phyloP scores from a whole-genome alignment of 2,329 filamentous ascomycete genomes.

The Leptographium galeiforme region DNA sequence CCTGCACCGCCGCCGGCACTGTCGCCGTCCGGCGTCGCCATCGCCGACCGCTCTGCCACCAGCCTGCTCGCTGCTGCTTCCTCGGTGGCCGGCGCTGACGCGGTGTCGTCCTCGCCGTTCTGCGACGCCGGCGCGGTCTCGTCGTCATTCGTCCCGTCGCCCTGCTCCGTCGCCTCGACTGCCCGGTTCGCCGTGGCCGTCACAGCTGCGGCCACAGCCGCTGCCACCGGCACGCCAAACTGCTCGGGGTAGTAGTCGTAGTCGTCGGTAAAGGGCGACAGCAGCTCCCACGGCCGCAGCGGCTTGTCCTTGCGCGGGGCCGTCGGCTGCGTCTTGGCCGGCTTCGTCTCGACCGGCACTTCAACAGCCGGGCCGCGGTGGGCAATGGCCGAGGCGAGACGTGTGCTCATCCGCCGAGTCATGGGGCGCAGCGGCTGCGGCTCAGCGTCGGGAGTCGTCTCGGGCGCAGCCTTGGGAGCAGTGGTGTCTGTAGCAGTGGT shows the following conservation, averaged over 20 bases:
- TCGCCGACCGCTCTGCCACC: no score
- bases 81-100: neutral
- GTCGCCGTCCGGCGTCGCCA: neutral
- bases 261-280: constrained; percentile 10
- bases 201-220: no score
- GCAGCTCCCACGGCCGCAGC: constrained; percentile 8
- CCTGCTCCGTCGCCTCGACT: neutral
- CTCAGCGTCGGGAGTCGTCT: neutral
- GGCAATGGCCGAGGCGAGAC: constrained; percentile 8
- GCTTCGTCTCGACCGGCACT: constrained; percentile 1
- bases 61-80: neutral
- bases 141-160: neutral
- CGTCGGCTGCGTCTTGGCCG: neutral
- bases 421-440: neutral
- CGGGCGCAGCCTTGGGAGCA: neutral
- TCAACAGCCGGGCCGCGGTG: constrained; percentile 5
- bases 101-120: no score
- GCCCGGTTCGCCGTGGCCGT: no score
- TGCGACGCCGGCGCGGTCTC: no score
- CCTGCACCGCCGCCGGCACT: neutral
- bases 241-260: constrained; percentile 10
- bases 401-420: constrained; percentile 9
- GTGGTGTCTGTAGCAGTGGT: neutral
- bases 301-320: neutral
- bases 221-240: constrained; percentile 5